Percentiles rank a stretch among this genome's conserved stretches.
Evolutionary conservation across 140 eudicot genomes (phyloP).

Genomic region (Cichorium intybus): DNA sequence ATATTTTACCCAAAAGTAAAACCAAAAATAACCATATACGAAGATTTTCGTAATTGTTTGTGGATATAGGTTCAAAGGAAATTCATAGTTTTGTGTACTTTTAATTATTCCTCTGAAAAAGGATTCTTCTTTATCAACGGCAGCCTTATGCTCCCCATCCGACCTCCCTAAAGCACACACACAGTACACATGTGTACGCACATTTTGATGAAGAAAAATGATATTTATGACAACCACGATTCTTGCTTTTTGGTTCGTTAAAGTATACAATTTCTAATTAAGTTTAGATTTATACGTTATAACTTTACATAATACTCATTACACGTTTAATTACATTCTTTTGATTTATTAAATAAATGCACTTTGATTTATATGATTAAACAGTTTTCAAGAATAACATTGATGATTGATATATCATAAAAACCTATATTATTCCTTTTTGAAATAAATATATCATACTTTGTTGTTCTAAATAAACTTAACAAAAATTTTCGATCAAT

Average conservation of each 20-base stretch:
- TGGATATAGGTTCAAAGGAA: not conserved
- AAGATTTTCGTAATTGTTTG: not conserved
- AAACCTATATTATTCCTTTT: not conserved
- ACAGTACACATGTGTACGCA: not conserved
- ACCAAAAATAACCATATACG: not conserved
- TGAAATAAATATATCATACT: too few relatives aligned
- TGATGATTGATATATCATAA: too few relatives aligned
- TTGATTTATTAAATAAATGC: too few relatives aligned
- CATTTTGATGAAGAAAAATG: not conserved
- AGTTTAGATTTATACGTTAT: too few relatives aligned
- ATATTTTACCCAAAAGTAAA: not conserved
- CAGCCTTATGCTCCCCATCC: not conserved
- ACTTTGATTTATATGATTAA: too few relatives aligned
- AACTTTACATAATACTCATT: not conserved
- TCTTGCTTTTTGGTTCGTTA: not conserved
- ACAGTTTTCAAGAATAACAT: not conserved
- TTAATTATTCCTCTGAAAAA: not conserved
- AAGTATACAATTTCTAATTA: not conserved
- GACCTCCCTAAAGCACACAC: not conserved
- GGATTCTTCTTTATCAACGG: slow-evolving; percentile 1
- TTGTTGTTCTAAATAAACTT: too few relatives aligned
- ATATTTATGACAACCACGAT: not conserved
- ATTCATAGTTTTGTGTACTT: not conserved
- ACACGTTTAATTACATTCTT: not conserved
- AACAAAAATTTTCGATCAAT: not conserved